A percentile compares a stretch with the other conserved stretches of the same genome.
These are phyloP conservation scores for Megacollybia marginata DNA, from an alignment of 768 basidiomycete species.

Conservation along the genomic window DNA sequence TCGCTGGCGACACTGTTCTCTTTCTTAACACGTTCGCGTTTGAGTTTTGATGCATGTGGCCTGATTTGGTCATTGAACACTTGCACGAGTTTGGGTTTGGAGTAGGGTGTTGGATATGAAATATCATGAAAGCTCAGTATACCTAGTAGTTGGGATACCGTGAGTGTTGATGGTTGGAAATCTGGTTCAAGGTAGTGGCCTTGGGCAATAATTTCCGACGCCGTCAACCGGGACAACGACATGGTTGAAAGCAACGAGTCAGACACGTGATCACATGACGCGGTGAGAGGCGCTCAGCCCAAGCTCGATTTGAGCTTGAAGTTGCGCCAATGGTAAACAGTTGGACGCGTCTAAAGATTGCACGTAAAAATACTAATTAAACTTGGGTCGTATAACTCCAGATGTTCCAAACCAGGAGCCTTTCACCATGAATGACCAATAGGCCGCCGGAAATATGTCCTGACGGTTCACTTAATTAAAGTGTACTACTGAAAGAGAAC, in stretches of 20 bases:
- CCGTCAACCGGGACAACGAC: conserved; percentile 70
- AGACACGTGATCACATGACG: too few relatives aligned
- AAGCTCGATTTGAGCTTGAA: too few relatives aligned
- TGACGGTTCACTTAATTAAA: conserved; percentile 8
- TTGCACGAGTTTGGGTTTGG: conserved; percentile 69
- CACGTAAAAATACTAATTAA: background rate
- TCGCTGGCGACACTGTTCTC: conserved; percentile 71
- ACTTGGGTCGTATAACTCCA: background rate
- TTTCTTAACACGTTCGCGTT: conserved; percentile 55
- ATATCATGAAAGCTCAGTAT: conserved; percentile 73
- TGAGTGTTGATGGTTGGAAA: conserved; percentile 68
- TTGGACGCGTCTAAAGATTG: too few relatives aligned
- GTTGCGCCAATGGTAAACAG: too few relatives aligned
- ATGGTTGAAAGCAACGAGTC: background rate
- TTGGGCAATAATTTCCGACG: conserved; percentile 63
- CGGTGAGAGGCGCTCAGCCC: too few relatives aligned
- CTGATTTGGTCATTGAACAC: conserved; percentile 77
- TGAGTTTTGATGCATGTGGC: conserved; percentile 45
- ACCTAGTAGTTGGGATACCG: conserved; percentile 76
- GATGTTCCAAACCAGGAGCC: conserved; percentile 38
- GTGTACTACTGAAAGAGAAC: background rate
- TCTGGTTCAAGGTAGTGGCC: conserved; percentile 77
- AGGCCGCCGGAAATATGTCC: conserved; percentile 68
- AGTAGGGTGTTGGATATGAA: conserved; percentile 65
- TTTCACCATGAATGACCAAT: conserved; percentile 70